These are phyloP conservation scores for Pholiota molesta DNA, from an alignment of 768 basidiomycete species.

Conservation along the genomic window DNA sequence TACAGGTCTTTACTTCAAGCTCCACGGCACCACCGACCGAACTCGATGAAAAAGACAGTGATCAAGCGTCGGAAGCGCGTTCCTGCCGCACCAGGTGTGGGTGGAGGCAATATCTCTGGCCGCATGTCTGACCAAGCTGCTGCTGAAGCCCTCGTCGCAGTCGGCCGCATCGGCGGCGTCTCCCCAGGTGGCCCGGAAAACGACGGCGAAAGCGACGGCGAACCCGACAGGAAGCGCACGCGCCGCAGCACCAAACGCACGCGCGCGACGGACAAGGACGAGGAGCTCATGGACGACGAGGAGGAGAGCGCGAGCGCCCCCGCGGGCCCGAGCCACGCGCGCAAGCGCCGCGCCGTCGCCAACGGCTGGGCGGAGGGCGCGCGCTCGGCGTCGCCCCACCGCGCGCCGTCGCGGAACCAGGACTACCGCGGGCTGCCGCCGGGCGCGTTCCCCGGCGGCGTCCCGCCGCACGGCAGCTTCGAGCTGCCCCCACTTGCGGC, in stretches of 20 bases:
- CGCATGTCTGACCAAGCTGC: conserved; percentile 83
- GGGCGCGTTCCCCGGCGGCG: conserved; percentile 17
- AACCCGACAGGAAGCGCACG: conserved; percentile 56
- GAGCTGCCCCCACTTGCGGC: conserved; percentile 63
- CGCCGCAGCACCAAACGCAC: conserved; percentile 35
- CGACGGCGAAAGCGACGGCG: conserved; percentile 47
- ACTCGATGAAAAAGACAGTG: conserved; percentile 98
- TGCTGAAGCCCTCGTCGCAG: conserved; percentile 85
- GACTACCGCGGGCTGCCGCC: conserved; percentile 11
- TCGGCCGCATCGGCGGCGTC: conserved; percentile 54
- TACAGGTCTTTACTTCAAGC: conserved; percentile 94
- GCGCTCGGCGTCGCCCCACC: conserved; percentile 39
- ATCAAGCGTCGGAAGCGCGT: conserved; percentile 99
- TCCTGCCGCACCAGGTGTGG: conserved; percentile 75
- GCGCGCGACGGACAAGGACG: conserved; percentile 35
- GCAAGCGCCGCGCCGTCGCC: conserved; percentile 27
- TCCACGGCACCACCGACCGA: conserved; percentile 97
- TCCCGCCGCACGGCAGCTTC: conserved; percentile 42
- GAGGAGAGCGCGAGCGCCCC: conserved; percentile 25
- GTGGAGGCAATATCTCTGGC: conserved; percentile 28
- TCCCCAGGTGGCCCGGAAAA: conserved; percentile 34
- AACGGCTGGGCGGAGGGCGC: conserved; percentile 37
- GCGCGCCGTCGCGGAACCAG: conserved; percentile 25
- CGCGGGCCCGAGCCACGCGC: conserved; percentile 2
- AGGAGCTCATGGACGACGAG: conserved; percentile 51